A percentile compares a stretch with the other conserved stretches of the same genome.
phyloP scores from a whole-genome alignment of 2,329 filamentous ascomycete genomes.

The Simplicillium sp. region DNA sequence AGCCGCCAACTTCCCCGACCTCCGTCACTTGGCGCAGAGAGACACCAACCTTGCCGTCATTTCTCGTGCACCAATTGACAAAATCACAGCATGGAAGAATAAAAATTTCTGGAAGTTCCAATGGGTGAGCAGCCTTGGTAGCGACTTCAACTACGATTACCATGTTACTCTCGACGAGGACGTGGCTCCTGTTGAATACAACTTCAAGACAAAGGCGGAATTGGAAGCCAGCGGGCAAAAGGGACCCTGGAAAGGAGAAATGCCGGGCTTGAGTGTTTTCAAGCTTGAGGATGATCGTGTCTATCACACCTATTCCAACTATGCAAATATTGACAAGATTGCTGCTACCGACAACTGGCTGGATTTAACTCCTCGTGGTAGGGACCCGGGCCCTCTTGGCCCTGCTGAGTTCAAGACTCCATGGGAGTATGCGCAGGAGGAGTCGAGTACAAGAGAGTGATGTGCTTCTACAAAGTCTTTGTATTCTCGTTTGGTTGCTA shows the following conservation, averaged over 20 bases:
- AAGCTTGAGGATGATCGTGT: conserved; percentile 12
- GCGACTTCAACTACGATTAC: conserved; percentile 24
- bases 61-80: conserved; percentile 20
- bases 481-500: too few species aligned
- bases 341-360: conserved; percentile 11
- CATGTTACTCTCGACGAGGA: conserved; percentile 15
- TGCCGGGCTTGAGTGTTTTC: conserved; percentile 19
- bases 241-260: conserved; percentile 11
- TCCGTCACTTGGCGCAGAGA: conserved; percentile 18
- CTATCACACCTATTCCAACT: conserved; percentile 19
- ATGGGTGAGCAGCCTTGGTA: conserved; percentile 18
- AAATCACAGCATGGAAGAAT: conserved; percentile 20
- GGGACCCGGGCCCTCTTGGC: conserved; percentile 9
- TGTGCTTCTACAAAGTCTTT: too few species aligned
- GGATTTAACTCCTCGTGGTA: conserved; percentile 15
- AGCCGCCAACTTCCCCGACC: conserved; percentile 22
- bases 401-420: conserved; percentile 1
- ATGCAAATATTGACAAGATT: conserved; percentile 11
- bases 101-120: conserved; percentile 25
- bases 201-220: conserved; percentile 4
- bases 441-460: too few species aligned
- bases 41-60: conserved; percentile 21
- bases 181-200: conserved; percentile 11
- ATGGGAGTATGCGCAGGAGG: too few species aligned
- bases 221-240: conserved; percentile 12